A percentile compares a stretch with the other conserved stretches of the same genome.
These are phyloP conservation scores for Aspergillus ustus DNA, from an alignment of 2,329 filamentous ascomycete genomes.

Conservation along the genomic window DNA sequence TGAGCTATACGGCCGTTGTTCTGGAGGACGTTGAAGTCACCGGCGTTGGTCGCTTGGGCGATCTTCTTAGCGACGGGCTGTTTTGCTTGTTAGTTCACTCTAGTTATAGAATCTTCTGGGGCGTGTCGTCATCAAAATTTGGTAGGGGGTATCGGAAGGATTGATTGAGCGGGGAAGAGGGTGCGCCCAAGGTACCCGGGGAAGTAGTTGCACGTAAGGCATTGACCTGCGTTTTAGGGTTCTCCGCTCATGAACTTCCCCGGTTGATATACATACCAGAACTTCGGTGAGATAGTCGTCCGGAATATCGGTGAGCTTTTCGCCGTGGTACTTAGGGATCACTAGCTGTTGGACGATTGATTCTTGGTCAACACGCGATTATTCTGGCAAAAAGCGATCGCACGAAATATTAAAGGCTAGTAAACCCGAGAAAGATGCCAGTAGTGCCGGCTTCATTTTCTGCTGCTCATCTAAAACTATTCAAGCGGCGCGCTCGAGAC, in stretches of 20 bases:
- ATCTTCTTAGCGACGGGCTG: conserved; percentile 86
- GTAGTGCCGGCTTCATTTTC: neutral
- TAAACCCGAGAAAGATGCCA: neutral
- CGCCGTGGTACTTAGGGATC: conserved; percentile 93
- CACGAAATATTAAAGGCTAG: neutral
- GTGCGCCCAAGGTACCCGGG: conserved; percentile 32
- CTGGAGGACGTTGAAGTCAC: conserved; percentile 91
- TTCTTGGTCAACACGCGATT: conserved; percentile 16
- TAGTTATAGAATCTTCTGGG: neutral
- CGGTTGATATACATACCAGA: conserved; percentile 64
- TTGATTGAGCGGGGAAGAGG: neutral
- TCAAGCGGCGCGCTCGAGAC: neutral
- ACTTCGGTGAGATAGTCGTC: conserved; percentile 85
- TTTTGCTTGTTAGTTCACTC: conserved; percentile 12
- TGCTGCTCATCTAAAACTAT: neutral
- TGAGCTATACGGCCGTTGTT: conserved; percentile 94
- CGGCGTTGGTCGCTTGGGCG: conserved; percentile 72
- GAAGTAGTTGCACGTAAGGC: conserved; percentile 14
- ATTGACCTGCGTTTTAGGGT: neutral
- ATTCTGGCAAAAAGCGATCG: neutral
- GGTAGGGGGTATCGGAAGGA: neutral
- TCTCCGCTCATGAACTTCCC: neutral
- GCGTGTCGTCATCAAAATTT: too few relatives aligned
- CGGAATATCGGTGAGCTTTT: conserved; percentile 88
- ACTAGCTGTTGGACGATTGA: conserved; percentile 69